Evolutionary conservation across 2,329 filamentous ascomycete species (phyloP).

Genomic region (Colletotrichum gigasporum): DNA sequence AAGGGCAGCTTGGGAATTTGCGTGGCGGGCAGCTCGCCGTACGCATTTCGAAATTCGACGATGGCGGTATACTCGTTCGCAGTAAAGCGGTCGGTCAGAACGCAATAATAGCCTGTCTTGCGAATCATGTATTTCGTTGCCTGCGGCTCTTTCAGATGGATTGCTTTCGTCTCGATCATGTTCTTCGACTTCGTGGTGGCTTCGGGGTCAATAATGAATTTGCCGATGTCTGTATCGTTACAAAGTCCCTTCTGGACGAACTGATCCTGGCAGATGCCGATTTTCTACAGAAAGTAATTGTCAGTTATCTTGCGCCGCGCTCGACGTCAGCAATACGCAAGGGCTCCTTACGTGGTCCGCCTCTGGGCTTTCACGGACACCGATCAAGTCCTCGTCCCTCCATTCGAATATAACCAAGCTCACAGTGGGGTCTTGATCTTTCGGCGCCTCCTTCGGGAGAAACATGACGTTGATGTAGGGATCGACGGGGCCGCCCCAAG

Average conservation of each 20-base stretch:
- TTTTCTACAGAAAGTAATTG: constrained; percentile 41
- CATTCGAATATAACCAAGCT: constrained; percentile 95
- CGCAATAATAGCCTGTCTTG: constrained; percentile 96
- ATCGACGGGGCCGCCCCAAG: constrained; percentile 88
- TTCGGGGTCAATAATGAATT: constrained; percentile 84
- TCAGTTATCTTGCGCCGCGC: constrained; percentile 42
- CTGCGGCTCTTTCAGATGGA: constrained; percentile 79
- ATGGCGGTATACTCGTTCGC: constrained; percentile 78
- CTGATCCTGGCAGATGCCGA: constrained; percentile 77
- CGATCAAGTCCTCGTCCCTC: constrained; percentile 83
- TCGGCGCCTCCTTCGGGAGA: constrained; percentile 65
- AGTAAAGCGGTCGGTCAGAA: constrained; percentile 79
- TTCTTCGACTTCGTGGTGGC: constrained; percentile 76
- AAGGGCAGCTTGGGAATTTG: constrained; percentile 98
- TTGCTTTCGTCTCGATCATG: constrained; percentile 79
- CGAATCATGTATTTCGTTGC: constrained; percentile 84
- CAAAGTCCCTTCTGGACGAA: constrained; percentile 77
- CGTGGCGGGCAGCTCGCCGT: constrained; percentile 92
- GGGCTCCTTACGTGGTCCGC: constrained; percentile 59
- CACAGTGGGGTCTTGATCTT: constrained; percentile 76
- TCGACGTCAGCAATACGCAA: not conserved
- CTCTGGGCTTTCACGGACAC: constrained; percentile 67
- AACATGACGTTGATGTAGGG: constrained; percentile 92
- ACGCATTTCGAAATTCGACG: constrained; percentile 94
- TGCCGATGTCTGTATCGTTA: constrained; percentile 78